A percentile compares a stretch with the other conserved stretches of the same genome.
phyloP scores from a whole-genome alignment of 345 rosid species.

The Gossypium herbaceum region DNA sequence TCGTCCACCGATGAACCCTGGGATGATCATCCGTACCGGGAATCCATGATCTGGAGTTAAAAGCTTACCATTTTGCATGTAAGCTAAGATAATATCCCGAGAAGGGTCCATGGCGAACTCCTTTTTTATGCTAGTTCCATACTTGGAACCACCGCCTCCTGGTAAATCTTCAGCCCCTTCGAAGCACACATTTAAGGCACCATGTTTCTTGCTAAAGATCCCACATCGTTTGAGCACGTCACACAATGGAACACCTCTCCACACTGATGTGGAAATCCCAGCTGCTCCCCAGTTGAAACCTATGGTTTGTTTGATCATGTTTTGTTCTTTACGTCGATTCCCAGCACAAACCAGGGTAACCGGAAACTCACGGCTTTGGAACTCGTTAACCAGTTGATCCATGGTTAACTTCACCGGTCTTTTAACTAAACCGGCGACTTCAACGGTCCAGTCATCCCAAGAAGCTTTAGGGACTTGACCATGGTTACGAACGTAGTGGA shows the following conservation, averaged over 20 bases:
- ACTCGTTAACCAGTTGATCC: slow-evolving; percentile 69
- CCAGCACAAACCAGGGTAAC: slow-evolving; percentile 90
- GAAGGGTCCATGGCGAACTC: slow-evolving; percentile 84
- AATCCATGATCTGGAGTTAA: slow-evolving; percentile 87
- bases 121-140: slow-evolving; percentile 69
- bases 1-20: slow-evolving; percentile 89
- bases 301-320: slow-evolving; percentile 75
- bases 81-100: slow-evolving; percentile 75
- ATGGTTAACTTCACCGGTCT: slow-evolving; percentile 61
- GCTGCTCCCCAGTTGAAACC: slow-evolving; percentile 97
- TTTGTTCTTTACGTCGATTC: slow-evolving; percentile 87
- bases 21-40: slow-evolving; percentile 76
- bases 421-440: slow-evolving; percentile 72
- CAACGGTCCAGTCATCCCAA: slow-evolving; percentile 76
- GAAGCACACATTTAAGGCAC: slow-evolving; percentile 81
- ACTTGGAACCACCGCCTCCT: slow-evolving; percentile 91
- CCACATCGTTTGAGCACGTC: slow-evolving; percentile 73
- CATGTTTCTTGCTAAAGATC: slow-evolving; percentile 45
- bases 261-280: slow-evolving; percentile 73
- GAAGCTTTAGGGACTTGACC: slow-evolving; percentile 65
- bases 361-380: slow-evolving; percentile 62
- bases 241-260: slow-evolving; percentile 71
- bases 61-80: slow-evolving; percentile 91
- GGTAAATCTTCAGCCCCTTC: slow-evolving; percentile 96
- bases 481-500: slow-evolving; percentile 94